phyloP scores from a whole-genome alignment of 176 grass and related monocot species.

The Cenchrus americanus region DNA sequence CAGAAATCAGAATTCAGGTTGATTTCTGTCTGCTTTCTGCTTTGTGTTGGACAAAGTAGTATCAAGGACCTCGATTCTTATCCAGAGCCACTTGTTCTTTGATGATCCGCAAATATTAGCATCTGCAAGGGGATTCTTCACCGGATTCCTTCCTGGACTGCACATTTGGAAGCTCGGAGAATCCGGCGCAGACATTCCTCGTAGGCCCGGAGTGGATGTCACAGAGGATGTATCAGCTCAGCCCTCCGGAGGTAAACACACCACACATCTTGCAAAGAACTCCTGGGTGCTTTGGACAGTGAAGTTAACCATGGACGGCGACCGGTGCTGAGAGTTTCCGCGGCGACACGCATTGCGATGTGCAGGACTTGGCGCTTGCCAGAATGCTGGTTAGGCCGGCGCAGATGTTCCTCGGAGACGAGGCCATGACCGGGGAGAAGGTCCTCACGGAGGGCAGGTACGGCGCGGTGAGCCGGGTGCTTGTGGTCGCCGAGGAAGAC shows the following conservation, averaged over 20 bases:
- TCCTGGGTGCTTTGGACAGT: background rate
- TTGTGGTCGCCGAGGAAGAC: constrained; percentile 30
- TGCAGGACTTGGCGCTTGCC: constrained; percentile 36
- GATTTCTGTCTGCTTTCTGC: background rate
- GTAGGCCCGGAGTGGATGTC: constrained; percentile 31
- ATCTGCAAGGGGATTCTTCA: background rate
- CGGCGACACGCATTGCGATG: background rate
- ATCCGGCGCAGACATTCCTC: background rate
- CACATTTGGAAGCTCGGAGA: background rate
- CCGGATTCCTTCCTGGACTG: constrained; percentile 15
- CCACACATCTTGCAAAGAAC: too few species aligned
- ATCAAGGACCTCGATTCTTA: background rate
- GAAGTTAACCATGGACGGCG: background rate
- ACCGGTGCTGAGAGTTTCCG: background rate
- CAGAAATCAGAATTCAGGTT: too few species aligned
- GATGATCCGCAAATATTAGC: background rate
- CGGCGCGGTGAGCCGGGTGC: constrained; percentile 22
- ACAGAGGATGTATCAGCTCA: constrained; percentile 47
- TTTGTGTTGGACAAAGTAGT: too few species aligned
- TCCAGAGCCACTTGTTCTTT: background rate
- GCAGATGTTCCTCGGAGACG: constrained; percentile 12
- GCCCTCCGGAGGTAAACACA: constrained; percentile 40
- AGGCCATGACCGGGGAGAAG: background rate
- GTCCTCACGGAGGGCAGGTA: constrained; percentile 13
- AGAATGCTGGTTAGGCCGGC: constrained; percentile 29